These are phyloP conservation scores for Nemania serpens DNA, from an alignment of 2,329 filamentous ascomycete species.

Conservation along the genomic window DNA sequence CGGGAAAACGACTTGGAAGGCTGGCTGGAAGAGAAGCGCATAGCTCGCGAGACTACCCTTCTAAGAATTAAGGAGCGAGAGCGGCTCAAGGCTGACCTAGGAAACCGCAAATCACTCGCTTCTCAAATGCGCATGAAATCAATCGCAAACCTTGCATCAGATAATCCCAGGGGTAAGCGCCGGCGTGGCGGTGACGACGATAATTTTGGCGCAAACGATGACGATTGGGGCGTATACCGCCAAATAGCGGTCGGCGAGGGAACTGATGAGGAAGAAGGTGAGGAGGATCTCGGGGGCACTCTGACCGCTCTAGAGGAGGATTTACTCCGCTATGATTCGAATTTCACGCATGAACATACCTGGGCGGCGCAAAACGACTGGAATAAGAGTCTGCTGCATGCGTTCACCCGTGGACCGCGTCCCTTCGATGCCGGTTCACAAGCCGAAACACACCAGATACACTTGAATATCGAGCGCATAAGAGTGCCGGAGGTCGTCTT, in stretches of 20 bases:
- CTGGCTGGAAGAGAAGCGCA: constrained; percentile 84
- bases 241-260: constrained; percentile 84
- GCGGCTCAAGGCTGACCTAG: constrained; percentile 88
- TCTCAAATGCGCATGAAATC: constrained; percentile 98
- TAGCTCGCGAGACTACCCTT: constrained; percentile 70
- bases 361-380: constrained; percentile 92
- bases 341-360: constrained; percentile 91
- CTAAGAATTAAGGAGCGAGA: constrained; percentile 93
- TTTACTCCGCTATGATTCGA: constrained; percentile 81
- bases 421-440: constrained; percentile 83
- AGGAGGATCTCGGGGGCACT: constrained; percentile 77
- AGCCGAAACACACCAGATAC: constrained; percentile 81
- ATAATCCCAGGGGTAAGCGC: constrained; percentile 82
- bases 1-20: constrained; percentile 81
- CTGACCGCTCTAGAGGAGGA: constrained; percentile 82
- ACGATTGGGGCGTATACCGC: constrained; percentile 97
- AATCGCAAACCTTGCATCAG: constrained; percentile 92
- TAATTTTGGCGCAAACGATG: constrained; percentile 94
- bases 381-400: constrained; percentile 89
- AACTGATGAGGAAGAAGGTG: constrained; percentile 79
- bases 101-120: constrained; percentile 94
- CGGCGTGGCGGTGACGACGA: constrained; percentile 90
- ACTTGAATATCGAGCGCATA: constrained; percentile 96
- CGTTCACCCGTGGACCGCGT: constrained; percentile 85
- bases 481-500: constrained; percentile 92